Conservation (phyloP, 1,284 basidiomycete genomes). For the Malassezia globosa region DNA sequence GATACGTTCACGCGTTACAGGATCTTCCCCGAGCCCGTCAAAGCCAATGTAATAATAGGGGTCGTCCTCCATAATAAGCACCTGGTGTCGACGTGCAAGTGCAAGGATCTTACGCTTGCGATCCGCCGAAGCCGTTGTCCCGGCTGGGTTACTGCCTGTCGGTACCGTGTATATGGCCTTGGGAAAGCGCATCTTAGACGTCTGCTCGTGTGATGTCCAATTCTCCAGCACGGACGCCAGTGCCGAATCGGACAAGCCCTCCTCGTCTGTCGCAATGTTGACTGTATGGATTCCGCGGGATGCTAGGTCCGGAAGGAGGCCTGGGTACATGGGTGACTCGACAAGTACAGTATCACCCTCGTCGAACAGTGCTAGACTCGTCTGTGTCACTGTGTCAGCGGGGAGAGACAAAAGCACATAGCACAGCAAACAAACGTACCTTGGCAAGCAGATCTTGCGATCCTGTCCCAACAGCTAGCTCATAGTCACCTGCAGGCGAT, state of each 20-base stretch:
- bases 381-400: too few relatives aligned
- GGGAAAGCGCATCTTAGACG: slow-evolving; percentile 57
- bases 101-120: slow-evolving; percentile 67
- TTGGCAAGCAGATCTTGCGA: slow-evolving; percentile 81
- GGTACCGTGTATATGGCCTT: slow-evolving; percentile 70
- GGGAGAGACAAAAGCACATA: neutral
- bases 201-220: slow-evolving; percentile 56
- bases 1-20: slow-evolving; percentile 23
- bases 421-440: too few relatives aligned
- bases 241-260: slow-evolving; percentile 60
- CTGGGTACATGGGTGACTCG: slow-evolving; percentile 73
- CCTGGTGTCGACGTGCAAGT: slow-evolving; percentile 49
- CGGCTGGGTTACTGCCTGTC: slow-evolving; percentile 46
- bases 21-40: slow-evolving; percentile 32
- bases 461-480: slow-evolving; percentile 64
- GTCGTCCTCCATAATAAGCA: slow-evolving; percentile 36
- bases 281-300: slow-evolving; percentile 24
- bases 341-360: slow-evolving; percentile 70
- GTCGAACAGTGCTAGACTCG: slow-evolving; percentile 58
- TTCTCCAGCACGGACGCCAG: slow-evolving; percentile 60
- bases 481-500: slow-evolving; percentile 22
- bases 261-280: slow-evolving; percentile 63
- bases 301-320: slow-evolving; percentile 32
- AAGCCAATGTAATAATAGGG: slow-evolving; percentile 42
- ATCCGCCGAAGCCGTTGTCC: slow-evolving; percentile 49